Evolutionary conservation across 2,329 filamentous ascomycete genomes (phyloP), one percentile per base, ranked within the genome.

Genomic region (Escovopsis sp.): DNA sequence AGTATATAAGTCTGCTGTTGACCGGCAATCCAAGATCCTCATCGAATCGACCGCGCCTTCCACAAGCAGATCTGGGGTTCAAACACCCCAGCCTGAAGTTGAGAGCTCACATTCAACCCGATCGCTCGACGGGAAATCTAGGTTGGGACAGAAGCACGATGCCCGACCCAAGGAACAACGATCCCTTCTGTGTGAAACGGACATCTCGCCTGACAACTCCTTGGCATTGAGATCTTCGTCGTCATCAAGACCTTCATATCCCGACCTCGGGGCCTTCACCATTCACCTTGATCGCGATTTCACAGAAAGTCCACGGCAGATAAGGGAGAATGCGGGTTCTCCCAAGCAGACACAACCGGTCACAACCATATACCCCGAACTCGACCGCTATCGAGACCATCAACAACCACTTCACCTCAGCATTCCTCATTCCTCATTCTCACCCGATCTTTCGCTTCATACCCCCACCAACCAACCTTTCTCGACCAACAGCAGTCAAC

Each of bases 401-500:
- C 58, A 63, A 39, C 60, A 61, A 5, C 63, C 62, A 1, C 52
- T 65, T 20, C 20, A 20, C 20, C 2, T 20, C 35, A 72, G 74
- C 37, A 53, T 72, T 14, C 71, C 71, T 4, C 72, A 73, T 48
- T 71, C 70, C 34, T 57, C 81, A 16, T 67, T 76, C 27, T 80
- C 76, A 3, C 73, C 81, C 41, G 71, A 81, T 50, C 64, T 81
- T 6, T 75, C 78, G n/a, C 74, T 77, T 7, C 76, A 76, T 8
- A 79, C 76, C 6, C 78, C 79, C 8, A 57, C 50, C 13, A 64
- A 59, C 25, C 36, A 57, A n/a, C 61, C 75, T 7, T 77, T 80
- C 40, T 78, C 74, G 0, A 71, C 71, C 35, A 69, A 64, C 14
- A 73, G 70, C 53, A 76, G 70, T 47, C 67, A 72, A 46, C 44